A percentile compares a stretch with the other conserved stretches of the same genome.
phyloP scores from a whole-genome alignment of 805 yeast genomes.

The Vanderwaltozyma tropicalis region DNA sequence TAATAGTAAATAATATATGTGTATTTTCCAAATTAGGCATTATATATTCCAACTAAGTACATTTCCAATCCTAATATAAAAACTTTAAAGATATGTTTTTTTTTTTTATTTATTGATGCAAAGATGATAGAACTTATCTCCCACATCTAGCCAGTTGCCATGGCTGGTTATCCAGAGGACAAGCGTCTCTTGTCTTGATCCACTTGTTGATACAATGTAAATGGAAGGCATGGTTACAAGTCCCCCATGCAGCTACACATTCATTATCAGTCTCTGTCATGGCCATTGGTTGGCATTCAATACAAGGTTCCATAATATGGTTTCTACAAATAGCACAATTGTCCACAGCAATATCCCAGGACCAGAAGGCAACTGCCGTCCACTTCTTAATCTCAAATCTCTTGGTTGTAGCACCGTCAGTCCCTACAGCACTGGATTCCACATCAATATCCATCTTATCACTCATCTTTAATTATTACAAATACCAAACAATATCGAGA shows the following conservation, averaged over 20 bases:
- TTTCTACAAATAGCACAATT: slow-evolving; percentile 97
- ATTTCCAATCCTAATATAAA: neutral
- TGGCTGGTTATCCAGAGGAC: slow-evolving; percentile 91
- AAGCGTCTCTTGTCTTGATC: slow-evolving; percentile 89
- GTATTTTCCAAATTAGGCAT: neutral
- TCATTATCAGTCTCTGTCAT: slow-evolving; percentile 52
- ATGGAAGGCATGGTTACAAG: slow-evolving; percentile 97
- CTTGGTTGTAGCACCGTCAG: slow-evolving; percentile 35
- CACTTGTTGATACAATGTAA: slow-evolving; percentile 93
- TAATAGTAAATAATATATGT: neutral
- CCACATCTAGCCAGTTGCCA: slow-evolving; percentile 78
- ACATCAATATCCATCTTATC: slow-evolving; percentile 21
- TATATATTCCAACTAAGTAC: neutral
- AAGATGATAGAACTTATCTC: slow-evolving; percentile 34
- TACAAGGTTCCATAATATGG: slow-evolving; percentile 96
- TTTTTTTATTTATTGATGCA: neutral
- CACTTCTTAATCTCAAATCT: slow-evolving; percentile 91
- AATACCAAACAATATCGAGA: too few species aligned
- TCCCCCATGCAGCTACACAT: slow-evolving; percentile 96
- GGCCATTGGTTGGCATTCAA: slow-evolving; percentile 84
- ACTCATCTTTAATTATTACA: too few species aligned
- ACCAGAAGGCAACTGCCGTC: slow-evolving; percentile 99
- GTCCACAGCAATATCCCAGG: slow-evolving; percentile 94
- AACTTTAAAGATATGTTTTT: neutral
- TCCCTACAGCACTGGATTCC: slow-evolving; percentile 3